Evolutionary conservation across 805 yeast genomes (phyloP).

Genomic region (Millerago galiae): DNA sequence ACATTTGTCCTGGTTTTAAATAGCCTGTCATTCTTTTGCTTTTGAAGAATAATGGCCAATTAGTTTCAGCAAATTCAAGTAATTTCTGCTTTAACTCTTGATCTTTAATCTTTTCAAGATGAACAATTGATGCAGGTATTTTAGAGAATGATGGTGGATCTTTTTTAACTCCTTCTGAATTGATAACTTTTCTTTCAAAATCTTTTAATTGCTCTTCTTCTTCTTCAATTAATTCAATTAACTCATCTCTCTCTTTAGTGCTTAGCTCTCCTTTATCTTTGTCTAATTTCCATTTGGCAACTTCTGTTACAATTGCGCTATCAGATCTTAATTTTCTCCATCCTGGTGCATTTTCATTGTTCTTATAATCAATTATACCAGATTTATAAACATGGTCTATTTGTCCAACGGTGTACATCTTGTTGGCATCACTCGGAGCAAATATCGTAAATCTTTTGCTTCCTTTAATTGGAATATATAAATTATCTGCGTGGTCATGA

Average conservation of each 20-base stretch:
- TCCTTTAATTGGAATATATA: conserved; percentile 58
- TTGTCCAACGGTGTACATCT: conserved; percentile 59
- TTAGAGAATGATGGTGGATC: conserved; percentile 69
- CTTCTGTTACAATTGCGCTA: conserved; percentile 50
- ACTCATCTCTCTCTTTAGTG: conserved; percentile 17
- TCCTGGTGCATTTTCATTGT: conserved; percentile 47
- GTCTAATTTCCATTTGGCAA: conserved; percentile 37
- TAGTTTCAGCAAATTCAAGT: conserved; percentile 28
- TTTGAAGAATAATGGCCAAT: conserved; percentile 43
- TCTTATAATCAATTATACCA: conserved; percentile 61
- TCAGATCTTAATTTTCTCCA: conserved; percentile 61
- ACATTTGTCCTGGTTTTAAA: conserved; percentile 57
- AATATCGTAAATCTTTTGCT: conserved; percentile 60
- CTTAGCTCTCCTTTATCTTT: conserved; percentile 21
- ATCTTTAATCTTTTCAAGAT: conserved; percentile 46
- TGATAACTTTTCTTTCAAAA: conserved; percentile 16
- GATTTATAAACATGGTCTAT: conserved; percentile 46
- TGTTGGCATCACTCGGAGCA: conserved; percentile 54
- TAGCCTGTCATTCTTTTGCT: conserved; percentile 39
- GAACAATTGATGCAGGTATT: conserved; percentile 59
- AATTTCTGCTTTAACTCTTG: conserved; percentile 23
- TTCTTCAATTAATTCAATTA: conserved; percentile 23
- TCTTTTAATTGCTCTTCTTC: conserved; percentile 22
- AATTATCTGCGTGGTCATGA: conserved; percentile 76
- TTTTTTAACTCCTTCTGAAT: conserved; percentile 14